Conservation (phyloP, 2,329 filamentous ascomycete species). For the Septoria petroselini region DNA sequence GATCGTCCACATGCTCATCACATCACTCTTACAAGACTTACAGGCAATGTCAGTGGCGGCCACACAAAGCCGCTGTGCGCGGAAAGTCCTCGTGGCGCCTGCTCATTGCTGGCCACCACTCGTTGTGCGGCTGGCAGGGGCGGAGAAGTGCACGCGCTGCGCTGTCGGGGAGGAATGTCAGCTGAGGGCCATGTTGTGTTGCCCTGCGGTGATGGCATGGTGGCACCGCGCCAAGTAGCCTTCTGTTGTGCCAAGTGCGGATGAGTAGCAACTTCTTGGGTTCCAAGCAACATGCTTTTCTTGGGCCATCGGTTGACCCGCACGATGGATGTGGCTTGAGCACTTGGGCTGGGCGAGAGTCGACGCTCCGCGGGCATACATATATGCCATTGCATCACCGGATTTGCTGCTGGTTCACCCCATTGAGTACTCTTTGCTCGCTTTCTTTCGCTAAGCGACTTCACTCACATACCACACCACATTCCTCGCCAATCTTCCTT, state of each 20-base stretch:
- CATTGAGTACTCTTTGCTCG: slow-evolving; percentile 12
- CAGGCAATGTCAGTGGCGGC: too few species aligned
- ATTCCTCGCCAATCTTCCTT: slow-evolving; percentile 11
- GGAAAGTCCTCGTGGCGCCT: too few species aligned
- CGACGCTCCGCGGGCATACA: slow-evolving; percentile 14
- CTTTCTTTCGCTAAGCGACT: slow-evolving; percentile 13
- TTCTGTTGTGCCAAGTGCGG: too few species aligned
- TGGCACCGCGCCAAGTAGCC: slow-evolving; percentile 20
- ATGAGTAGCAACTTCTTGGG: slow-evolving; percentile 23
- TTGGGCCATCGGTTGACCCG: slow-evolving; percentile 17
- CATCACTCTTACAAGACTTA: too few species aligned
- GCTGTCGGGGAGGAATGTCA: too few species aligned
- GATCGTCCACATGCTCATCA: too few species aligned
- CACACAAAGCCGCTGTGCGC: too few species aligned
- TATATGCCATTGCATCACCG: slow-evolving; percentile 16
- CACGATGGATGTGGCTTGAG: background rate
- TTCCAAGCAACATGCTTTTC: slow-evolving; percentile 22
- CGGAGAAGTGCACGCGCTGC: too few species aligned
- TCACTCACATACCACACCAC: slow-evolving; percentile 6
- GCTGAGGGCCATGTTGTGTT: too few species aligned
- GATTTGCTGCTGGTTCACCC: slow-evolving; percentile 1
- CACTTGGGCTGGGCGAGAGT: slow-evolving; percentile 14
- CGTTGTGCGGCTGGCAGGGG: too few species aligned
- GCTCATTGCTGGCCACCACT: too few species aligned
- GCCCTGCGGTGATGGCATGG: too few species aligned